Percentiles rank a stretch among this genome's conserved stretches.
Evolutionary conservation across 108 stramenopile genomes (phyloP).

Genomic region (Schizochytrium sp.): DNA sequence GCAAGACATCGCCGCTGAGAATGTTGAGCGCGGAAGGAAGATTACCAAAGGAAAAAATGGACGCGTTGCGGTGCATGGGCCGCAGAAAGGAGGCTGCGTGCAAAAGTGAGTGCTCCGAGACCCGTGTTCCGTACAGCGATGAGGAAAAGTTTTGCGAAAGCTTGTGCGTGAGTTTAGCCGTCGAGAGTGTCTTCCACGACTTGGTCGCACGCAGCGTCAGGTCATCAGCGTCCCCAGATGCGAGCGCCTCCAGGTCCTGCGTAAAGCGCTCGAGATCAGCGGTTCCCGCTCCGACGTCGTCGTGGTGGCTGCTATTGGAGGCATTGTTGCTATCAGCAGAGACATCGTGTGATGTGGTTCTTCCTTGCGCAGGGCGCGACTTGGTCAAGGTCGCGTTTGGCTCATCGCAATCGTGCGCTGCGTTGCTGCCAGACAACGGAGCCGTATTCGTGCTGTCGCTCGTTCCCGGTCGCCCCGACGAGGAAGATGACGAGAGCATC

Average conservation of each 20-base stretch:
- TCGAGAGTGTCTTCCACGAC: background rate
- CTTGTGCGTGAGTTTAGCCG: background rate
- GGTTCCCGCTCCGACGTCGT: background rate
- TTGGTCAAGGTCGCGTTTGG: background rate
- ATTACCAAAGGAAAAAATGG: background rate
- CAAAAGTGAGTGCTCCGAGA: background rate
- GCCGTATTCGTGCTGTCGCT: background rate
- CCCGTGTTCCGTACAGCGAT: background rate
- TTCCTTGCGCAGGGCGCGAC: too few species aligned
- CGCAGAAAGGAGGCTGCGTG: background rate
- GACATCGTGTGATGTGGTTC: too few species aligned
- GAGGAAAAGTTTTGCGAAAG: background rate
- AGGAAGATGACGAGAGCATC: background rate
- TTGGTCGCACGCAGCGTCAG: background rate
- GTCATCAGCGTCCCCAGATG: background rate
- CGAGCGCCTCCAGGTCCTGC: background rate
- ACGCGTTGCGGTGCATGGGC: background rate
- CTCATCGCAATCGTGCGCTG: background rate
- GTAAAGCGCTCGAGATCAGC: slow-evolving; percentile 1
- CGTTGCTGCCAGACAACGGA: background rate
- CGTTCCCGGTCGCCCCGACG: background rate
- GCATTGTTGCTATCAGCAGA: background rate
- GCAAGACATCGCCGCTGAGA: background rate
- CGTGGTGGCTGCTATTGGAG: background rate
- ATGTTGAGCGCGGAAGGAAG: background rate